Base-by-base conservation (phyloP, 2,329 filamentous ascomycete species). In the Pyrenophora tritici-repentis region DNA sequence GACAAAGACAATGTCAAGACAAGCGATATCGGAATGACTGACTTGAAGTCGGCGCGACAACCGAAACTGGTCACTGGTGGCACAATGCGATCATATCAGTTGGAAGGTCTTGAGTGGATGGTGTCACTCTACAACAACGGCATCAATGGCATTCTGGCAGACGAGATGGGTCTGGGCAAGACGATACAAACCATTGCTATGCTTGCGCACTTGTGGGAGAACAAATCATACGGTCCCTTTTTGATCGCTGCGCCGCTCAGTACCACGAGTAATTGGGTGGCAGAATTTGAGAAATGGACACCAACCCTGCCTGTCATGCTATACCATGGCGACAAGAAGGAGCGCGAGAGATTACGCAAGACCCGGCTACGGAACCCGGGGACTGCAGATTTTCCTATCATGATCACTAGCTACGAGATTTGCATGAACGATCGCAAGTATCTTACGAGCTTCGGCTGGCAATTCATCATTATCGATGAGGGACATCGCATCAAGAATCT, bases 401-500 rank as follows among this genome's bases (percentile, higher is more conserved):
- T 97, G 0, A 92, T 92, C 66, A 99, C 94, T 0, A 95, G 88
- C 33, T 97, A 97, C 64, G 94, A 99, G 70, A 97, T 99, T 68
- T 92, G 95, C 46, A 87, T 99, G 75, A 87, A 91, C 63, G 94
- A 99, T 68, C 86, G 90, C 32, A 88, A 91, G 44, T 87, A 87
- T 31, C 77, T 99, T 4, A 86, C 86, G 0, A 87, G 88, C 50
- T 93, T 96, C 49, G 88, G 91, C 31, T 99, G 94, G 94, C 91
- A 95, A 46, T 97, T 96, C 63, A 97, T 99, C 66, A 94, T 99
- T 60, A 96, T 99, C 55, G 93, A 99, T 62, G 94, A 99, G 75
- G 94, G 94, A 0, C 94, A 99, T 70, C 88, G 94, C 1, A 86
- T 99, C 81, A 99, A 99, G 78, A 99, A 99, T 59, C 88, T 96